Evolutionary conservation across 2,329 filamentous ascomycete genomes (phyloP).

Genomic region (Monilinia fructicola): DNA sequence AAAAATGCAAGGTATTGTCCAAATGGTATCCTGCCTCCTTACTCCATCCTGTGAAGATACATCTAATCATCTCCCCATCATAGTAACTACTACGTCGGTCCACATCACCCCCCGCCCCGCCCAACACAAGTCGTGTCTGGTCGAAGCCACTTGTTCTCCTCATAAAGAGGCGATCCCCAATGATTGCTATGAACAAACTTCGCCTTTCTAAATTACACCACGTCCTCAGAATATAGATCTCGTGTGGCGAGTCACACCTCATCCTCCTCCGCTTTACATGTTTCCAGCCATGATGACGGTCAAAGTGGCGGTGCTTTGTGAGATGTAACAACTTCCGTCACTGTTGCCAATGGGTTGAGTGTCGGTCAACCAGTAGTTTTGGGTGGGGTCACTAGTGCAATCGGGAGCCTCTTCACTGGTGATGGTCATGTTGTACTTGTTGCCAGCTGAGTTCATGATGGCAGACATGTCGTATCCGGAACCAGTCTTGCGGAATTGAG

Average conservation of each 20-base stretch:
- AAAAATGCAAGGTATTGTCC: slow-evolving; percentile 11
- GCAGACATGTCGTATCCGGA: slow-evolving; percentile 39
- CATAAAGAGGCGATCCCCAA: neutral
- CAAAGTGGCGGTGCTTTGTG: slow-evolving; percentile 31
- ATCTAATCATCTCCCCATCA: slow-evolving; percentile 12
- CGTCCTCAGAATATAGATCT: slow-evolving; percentile 29
- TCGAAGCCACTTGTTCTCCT: slow-evolving; percentile 19
- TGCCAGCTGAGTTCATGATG: slow-evolving; percentile 37
- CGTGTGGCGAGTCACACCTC: neutral
- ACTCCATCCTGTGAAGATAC: slow-evolving; percentile 14
- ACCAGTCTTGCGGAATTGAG: slow-evolving; percentile 33
- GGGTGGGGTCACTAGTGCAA: slow-evolving; percentile 34
- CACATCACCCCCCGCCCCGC: neutral
- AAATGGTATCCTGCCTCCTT: slow-evolving; percentile 13
- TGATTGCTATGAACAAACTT: neutral
- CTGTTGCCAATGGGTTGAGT: slow-evolving; percentile 34
- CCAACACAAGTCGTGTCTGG: neutral
- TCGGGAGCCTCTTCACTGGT: slow-evolving; percentile 30
- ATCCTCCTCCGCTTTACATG: slow-evolving; percentile 18
- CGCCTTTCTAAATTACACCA: slow-evolving; percentile 31
- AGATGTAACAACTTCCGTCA: slow-evolving; percentile 38
- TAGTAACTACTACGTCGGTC: slow-evolving; percentile 11
- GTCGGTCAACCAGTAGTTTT: slow-evolving; percentile 39
- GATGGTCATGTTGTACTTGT: slow-evolving; percentile 40
- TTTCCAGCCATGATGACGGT: slow-evolving; percentile 36